Evolutionary conservation across 192 early-diverging fungal genomes (phyloP).

Genomic region (Allomyces macrogynus): DNA sequence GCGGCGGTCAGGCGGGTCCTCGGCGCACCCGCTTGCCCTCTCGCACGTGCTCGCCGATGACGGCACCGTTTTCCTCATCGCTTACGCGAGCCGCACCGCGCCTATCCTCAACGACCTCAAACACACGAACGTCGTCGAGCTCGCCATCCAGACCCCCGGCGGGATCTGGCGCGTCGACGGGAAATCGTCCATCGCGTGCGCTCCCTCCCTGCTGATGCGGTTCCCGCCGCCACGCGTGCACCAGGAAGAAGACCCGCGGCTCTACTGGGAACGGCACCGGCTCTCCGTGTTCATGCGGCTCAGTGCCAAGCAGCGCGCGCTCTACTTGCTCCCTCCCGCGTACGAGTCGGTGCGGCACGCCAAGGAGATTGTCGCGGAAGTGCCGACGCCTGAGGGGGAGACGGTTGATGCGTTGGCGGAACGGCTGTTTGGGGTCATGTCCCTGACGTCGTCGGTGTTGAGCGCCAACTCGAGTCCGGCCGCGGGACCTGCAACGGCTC

Average conservation of each 20-base stretch:
- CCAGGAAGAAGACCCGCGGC: background rate
- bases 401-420: background rate
- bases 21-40: too few relatives aligned
- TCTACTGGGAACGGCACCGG: background rate
- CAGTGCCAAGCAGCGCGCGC: background rate
- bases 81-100: too few relatives aligned
- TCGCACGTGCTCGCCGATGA: too few relatives aligned
- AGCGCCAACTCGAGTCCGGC: background rate
- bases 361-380: background rate
- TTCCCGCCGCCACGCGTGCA: background rate
- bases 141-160: too few relatives aligned
- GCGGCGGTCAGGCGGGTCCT: too few relatives aligned
- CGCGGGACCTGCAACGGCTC: background rate
- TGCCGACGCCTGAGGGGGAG: background rate
- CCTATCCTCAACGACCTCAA: too few relatives aligned
- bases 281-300: background rate
- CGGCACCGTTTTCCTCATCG: too few relatives aligned
- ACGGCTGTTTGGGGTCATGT: background rate
- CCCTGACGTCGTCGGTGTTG: background rate
- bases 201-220: background rate
- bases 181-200: background rate
- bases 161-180: background rate
- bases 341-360: background rate
- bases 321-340: background rate
- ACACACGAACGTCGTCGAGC: too few relatives aligned